Evolutionary conservation across 306 rosid species (phyloP), one percentile per base, ranked within the genome.

Genomic region (Cajanus cajan): DNA sequence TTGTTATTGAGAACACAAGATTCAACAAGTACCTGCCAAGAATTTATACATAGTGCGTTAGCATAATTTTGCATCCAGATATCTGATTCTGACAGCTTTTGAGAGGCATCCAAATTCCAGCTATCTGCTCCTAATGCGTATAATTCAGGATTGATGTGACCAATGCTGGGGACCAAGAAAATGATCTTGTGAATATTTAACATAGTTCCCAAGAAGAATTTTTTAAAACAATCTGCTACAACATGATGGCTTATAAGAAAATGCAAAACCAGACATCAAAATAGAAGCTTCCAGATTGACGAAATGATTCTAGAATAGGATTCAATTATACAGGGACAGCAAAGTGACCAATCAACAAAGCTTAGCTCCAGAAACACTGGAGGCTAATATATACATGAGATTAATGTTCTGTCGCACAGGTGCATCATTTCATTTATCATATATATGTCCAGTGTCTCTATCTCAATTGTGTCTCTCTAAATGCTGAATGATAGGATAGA

Each of bases 21-120:
- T 70, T 78, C 64, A 59, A 47, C 74, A 18, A 21, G 70, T 79
- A 94, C 98, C 98, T 94, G 97, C 98, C 98, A 94, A 77, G 97
- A 83, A 89, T 94, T 94, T 69, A 89, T 88, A 82, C 98, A 94
- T 22, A 94, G 89, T 18, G 81, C 85, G 62, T 90, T 91, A 68
- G 82, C 97, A 80, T 94, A 92, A 90, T 88, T 87, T 72, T 82
- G 84, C 93, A 92, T 88, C 97, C 91, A 90, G 73, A 79, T 72
- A 70, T 88, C 88, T 69, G 85, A 79, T 73, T 87, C 82, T 54
- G 89, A 80, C 68, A 59, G 87, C 78, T 84, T 68, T 79, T 47
- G 75, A 54, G 75, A 59, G 78, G 78, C 84, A 77, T 85, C 87
- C 66, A 50, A 81, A 75, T 82, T 85, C 95, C 85, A 66, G 57